These are phyloP conservation scores for Crithidia acanthocephali DNA, from an alignment of 208 protist species.

Conservation along the genomic window DNA sequence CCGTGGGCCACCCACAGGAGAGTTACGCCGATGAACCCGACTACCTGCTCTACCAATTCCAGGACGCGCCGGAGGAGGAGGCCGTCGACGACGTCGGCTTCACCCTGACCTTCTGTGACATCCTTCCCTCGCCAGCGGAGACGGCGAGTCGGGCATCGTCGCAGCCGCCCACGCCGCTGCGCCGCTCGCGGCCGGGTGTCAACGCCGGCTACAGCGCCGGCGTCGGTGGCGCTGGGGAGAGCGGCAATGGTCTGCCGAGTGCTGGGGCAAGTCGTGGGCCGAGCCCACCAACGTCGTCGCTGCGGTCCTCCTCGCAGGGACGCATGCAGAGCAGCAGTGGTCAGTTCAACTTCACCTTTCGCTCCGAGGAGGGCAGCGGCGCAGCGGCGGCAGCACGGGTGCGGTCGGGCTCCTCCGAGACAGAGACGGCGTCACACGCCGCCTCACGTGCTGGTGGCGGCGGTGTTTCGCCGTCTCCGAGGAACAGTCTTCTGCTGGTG, in stretches of 20 bases:
- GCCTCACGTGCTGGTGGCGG: not conserved
- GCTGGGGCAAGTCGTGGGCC: not conserved
- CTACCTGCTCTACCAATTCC: constrained; percentile 19
- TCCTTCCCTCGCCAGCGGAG: constrained; percentile 25
- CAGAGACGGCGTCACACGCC: not conserved
- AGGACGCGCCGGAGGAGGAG: constrained; percentile 35
- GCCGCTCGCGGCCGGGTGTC: not conserved
- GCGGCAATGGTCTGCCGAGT: not conserved
- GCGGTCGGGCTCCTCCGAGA: not conserved
- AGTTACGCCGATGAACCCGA: constrained; percentile 12
- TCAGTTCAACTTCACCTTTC: not conserved
- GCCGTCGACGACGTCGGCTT: constrained; percentile 71
- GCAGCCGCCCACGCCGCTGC: constrained; percentile 14
- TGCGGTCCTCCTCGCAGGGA: constrained; percentile 3
- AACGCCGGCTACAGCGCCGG: no score
- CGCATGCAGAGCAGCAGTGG: not conserved
- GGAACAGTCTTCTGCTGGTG: constrained; percentile 40
- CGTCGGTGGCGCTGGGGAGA: not conserved
- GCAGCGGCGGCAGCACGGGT: not conserved
- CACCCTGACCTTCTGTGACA: constrained; percentile 74
- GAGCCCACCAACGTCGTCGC: not conserved
- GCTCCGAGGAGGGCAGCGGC: not conserved
- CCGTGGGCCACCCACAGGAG: not conserved
- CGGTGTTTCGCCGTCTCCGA: not conserved
- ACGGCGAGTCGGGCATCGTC: not conserved